Base-by-base conservation (phyloP, 805 yeast species). In the Hanseniaspora occidentalis region DNA sequence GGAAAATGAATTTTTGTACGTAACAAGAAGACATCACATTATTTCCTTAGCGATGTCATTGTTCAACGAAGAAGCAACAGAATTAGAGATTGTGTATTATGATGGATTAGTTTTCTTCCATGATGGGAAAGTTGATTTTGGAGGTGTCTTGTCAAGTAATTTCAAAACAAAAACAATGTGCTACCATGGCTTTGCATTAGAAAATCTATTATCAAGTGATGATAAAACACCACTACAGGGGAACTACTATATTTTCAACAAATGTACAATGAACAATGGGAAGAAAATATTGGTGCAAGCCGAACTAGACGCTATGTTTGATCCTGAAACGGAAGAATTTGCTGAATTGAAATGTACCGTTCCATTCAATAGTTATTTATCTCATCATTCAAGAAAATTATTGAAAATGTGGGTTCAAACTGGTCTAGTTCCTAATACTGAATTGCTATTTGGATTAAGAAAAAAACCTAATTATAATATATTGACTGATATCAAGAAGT, bases 181-280 rank as follows among this genome's bases (percentile, higher is more conserved):
- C 35, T 50, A 53, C 36, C 50, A 58, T n/a, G 61, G 62, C 3
- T 54, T 54, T 41, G 58, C 54, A 5, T 47, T 58, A 7, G 62
- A 57, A 41, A 47, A 53, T 40, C 39, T 53, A 14, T 35, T 58
- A 2, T 46, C 51, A 10, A 38, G 27, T 10, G 35, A 33, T 4
- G 9, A 19, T 7, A 21, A 24, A 7, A n/a, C n/a, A n/a, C n/a
- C n/a, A n/a, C n/a, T n/a, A n/a, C n/a, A n/a, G n/a, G n/a, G n/a
- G n/a, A n/a, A n/a, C n/a, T n/a, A n/a, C n/a, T n/a, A n/a, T n/a
- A n/a, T n/a, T n/a, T n/a, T n/a, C n/a, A n/a, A n/a, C 1, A 43
- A 54, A 29, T 52, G 50, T n/a, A 40, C 43, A 19, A 23, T 55
- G 6, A 40, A 43, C 22, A 44, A 47, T 3, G 37, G 47, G 7